Percentiles rank a stretch among this genome's conserved stretches.
These are phyloP conservation scores for Hevea brasiliensis DNA, from an alignment of 345 rosid genomes.

Conservation along the genomic window DNA sequence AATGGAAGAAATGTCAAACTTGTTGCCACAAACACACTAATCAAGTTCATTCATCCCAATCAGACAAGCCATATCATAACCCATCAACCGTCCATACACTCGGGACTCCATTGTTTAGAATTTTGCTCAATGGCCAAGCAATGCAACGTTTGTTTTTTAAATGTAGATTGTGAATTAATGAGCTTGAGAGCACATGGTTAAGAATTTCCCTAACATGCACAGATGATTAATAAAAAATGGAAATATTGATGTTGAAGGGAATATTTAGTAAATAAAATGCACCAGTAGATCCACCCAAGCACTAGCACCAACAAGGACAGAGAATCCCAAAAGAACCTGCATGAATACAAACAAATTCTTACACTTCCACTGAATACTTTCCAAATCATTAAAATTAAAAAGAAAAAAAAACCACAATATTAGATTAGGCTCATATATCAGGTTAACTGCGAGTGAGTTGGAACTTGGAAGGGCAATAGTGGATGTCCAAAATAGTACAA, in stretches of 20 bases:
- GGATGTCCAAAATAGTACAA: not conserved
- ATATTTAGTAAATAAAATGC: constrained; percentile 13
- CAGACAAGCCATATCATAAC: not conserved
- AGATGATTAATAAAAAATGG: not conserved
- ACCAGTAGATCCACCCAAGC: constrained; percentile 99
- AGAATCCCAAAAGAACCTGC: constrained; percentile 95
- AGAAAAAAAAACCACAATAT: not conserved
- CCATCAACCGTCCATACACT: not conserved
- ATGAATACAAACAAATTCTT: not conserved
- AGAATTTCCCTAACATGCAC: not conserved
- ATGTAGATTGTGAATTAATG: not conserved
- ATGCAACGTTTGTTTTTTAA: too few relatives aligned
- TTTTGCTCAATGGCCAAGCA: not conserved
- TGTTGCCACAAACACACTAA: not conserved
- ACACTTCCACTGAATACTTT: not conserved
- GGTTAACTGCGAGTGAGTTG: not conserved
- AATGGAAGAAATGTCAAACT: not conserved
- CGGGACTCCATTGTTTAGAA: not conserved
- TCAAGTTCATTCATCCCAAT: not conserved
- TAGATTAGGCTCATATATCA: not conserved
- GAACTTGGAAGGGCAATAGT: not conserved
- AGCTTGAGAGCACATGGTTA: not conserved
- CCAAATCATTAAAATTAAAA: not conserved
- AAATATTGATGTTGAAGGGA: not conserved
- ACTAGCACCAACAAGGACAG: constrained; percentile 89